phyloP scores from a whole-genome alignment of 257 asterid species.

The Solanum bukasovii region DNA sequence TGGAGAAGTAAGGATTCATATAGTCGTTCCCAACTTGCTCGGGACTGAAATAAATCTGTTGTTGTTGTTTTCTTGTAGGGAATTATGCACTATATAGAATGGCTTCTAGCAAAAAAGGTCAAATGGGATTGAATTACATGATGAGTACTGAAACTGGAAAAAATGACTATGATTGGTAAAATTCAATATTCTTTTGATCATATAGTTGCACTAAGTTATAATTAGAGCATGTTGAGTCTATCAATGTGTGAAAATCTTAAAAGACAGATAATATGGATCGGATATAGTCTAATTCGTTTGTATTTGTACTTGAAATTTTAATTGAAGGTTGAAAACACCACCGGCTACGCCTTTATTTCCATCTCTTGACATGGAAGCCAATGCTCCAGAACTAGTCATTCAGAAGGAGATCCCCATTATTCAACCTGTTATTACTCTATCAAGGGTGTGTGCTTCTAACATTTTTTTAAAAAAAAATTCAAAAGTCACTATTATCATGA shows the following conservation, averaged over 20 bases:
- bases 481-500: no score
- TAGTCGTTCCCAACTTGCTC: neutral
- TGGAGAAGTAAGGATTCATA: neutral
- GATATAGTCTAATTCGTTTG: neutral
- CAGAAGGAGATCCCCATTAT: constrained; percentile 55
- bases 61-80: constrained; percentile 18
- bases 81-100: constrained; percentile 37
- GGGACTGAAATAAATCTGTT: neutral
- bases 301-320: neutral
- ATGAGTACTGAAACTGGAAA: constrained; percentile 30
- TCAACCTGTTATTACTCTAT: constrained; percentile 49
- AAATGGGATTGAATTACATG: constrained; percentile 15
- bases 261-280: neutral
- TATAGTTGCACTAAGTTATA: neutral
- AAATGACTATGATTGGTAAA: constrained; percentile 70
- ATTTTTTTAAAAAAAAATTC: neutral
- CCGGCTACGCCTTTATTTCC: constrained; percentile 85
- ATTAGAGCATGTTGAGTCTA: neutral
- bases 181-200: neutral
- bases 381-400: constrained; percentile 31
- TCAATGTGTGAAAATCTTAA: neutral
- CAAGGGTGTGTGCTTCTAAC: constrained; percentile 36
- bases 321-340: constrained; percentile 68
- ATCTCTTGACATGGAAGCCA: constrained; percentile 74
- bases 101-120: constrained; percentile 38